Evolutionary conservation across 2,329 filamentous ascomycete species (phyloP), one percentile per base, ranked within the genome.

Genomic region (Aspergillus flavus): DNA sequence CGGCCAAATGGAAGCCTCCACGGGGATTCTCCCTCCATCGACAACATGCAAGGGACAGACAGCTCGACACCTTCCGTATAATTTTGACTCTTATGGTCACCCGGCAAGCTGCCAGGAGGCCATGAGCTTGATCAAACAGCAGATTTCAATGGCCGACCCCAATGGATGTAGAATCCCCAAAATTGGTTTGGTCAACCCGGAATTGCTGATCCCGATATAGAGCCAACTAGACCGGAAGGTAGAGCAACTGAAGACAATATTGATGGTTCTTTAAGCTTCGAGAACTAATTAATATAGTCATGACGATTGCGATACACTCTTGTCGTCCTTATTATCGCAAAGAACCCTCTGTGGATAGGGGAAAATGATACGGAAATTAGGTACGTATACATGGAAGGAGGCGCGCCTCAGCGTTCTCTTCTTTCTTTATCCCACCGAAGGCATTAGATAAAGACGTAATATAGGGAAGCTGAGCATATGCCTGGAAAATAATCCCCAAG

Each of bases 91-190:
- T 7, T 46, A 61, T 59, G 32, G 54, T 46, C 48, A 61, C 21
- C 26, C 53, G 32, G 56, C 58, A 66, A 65, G 59, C 52, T 61
- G 61, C 34, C 19, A 64, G 63, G 58, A 66, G 61, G 52, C 58
- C 45, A 67, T 66, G 62, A 68, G 65, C 65, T 65, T 69, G 64
- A 64, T 66, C 60, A 60, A 65, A 63, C 64, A 63, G 63, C 63
- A 66, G 61, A 61, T 59, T 14, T 48, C 59, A 56, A 61, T 45
- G 23, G n/a, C 11, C 21, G 26, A 39, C 12, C 19, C 34, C 39
- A 43, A 28, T n/a, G 57, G 43, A 21, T 58, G 26, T 32, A 11
- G 21, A 32, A n/a, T 5, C 12, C 46, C 26, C 26, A 26, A 50
- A 30, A 48, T 26, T 30, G 26, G 26, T 6, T 2, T 14, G 23